Conservation (phyloP, 768 basidiomycete genomes). For the Agrocybe pediades region DNA sequence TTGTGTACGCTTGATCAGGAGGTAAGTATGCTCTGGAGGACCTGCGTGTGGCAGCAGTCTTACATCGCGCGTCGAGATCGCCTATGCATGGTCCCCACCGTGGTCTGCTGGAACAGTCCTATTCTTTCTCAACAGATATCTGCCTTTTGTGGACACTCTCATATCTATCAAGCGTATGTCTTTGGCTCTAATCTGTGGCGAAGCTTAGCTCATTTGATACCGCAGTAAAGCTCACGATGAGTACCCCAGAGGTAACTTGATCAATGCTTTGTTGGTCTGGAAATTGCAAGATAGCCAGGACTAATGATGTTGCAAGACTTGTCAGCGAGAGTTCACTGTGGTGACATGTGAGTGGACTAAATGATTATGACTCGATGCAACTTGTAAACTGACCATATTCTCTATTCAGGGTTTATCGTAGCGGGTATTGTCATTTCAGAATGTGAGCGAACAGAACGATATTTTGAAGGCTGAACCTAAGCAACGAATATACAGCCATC, state of each 20-base stretch:
- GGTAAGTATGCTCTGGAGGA: slow-evolving; percentile 12
- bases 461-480: background rate
- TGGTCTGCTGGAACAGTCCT: slow-evolving; percentile 30
- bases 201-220: background rate
- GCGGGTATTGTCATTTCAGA: slow-evolving; percentile 39
- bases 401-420: slow-evolving; percentile 30
- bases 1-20: slow-evolving; percentile 38
- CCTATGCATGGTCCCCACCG: slow-evolving; percentile 34
- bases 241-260: slow-evolving; percentile 21
- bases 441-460: slow-evolving; percentile 19
- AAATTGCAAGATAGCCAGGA: too few relatives aligned
- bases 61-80: slow-evolving; percentile 21
- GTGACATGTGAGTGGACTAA: slow-evolving; percentile 30
- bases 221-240: slow-evolving; percentile 16
- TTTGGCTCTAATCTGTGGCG: background rate
- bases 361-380: background rate
- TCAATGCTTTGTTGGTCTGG: too few relatives aligned
- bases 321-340: slow-evolving; percentile 25
- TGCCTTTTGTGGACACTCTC: slow-evolving; percentile 40
- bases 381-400: background rate
- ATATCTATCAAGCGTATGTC: slow-evolving; percentile 32
- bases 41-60: background rate
- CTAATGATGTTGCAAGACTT: too few relatives aligned
- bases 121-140: slow-evolving; percentile 41
- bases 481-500: slow-evolving; percentile 26